Conservation (phyloP, 305 asterid species). For the Solanum aculeatissimum region DNA sequence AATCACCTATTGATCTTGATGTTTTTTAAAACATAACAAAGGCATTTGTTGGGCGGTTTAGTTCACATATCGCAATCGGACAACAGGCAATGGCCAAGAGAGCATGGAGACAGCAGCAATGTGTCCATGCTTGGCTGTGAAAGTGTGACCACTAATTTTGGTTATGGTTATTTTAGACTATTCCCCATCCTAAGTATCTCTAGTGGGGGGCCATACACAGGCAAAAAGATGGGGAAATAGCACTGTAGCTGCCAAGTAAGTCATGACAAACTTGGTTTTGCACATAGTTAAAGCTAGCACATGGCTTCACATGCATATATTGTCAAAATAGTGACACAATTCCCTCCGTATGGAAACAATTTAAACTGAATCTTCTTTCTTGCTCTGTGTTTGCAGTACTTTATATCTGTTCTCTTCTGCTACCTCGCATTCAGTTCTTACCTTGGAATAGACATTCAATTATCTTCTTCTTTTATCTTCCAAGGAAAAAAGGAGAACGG, state of each 20-base stretch:
- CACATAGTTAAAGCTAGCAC: conserved; percentile 10
- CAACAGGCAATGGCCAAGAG: conserved; percentile 3
- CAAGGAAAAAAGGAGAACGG: too few species aligned
- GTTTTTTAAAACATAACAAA: not conserved
- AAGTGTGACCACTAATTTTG: conserved; percentile 10
- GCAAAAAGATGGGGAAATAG: not conserved
- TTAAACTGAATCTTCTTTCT: not conserved
- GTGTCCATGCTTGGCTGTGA: not conserved
- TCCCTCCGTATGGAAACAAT: not conserved
- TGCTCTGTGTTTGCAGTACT: not conserved
- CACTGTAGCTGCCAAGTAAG: not conserved
- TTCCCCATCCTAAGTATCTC: not conserved
- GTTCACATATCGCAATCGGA: conserved; percentile 1
- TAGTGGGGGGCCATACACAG: not conserved
- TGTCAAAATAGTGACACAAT: not conserved
- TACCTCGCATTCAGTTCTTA: not conserved
- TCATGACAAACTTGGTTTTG: conserved; percentile 10
- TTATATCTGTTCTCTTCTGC: not conserved
- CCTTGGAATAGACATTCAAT: not conserved
- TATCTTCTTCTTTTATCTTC: not conserved
- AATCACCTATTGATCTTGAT: not conserved
- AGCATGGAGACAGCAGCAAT: not conserved
- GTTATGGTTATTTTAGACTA: conserved; percentile 1
- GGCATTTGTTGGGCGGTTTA: not conserved
- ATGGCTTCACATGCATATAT: conserved; percentile 19